Evolutionary conservation across 805 yeast genomes (phyloP).

Genomic region (Brettanomyces naardenensis): DNA sequence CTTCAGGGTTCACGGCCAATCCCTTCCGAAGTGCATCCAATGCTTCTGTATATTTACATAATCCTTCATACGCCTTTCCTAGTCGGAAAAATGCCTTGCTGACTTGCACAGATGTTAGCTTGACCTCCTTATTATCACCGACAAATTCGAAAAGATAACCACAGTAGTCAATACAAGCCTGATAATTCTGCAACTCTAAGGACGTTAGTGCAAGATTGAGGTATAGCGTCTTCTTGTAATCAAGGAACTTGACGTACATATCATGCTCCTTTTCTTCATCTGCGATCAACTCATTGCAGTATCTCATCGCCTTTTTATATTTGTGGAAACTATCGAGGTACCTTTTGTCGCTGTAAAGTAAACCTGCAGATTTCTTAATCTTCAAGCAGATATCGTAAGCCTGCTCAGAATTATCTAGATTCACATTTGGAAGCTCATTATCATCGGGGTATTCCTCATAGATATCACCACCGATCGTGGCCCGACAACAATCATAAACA

Average conservation of each 20-base stretch:
- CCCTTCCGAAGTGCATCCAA: constrained; percentile 39
- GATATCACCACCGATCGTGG: constrained; percentile 55
- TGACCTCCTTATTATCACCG: constrained; percentile 13
- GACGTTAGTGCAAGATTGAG: constrained; percentile 52
- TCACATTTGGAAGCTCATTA: constrained; percentile 42
- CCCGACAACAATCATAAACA: constrained; percentile 53
- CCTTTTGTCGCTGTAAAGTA: constrained; percentile 47
- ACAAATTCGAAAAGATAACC: constrained; percentile 45
- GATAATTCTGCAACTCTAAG: constrained; percentile 40
- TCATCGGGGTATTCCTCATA: constrained; percentile 79
- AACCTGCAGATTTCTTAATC: constrained; percentile 63
- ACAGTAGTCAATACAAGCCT: constrained; percentile 45
- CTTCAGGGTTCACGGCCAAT: constrained; percentile 33
- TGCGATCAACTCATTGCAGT: constrained; percentile 65
- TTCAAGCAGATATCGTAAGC: constrained; percentile 43
- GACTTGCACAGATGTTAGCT: constrained; percentile 17
- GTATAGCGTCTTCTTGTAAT: constrained; percentile 41
- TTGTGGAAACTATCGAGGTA: constrained; percentile 49
- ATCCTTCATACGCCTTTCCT: constrained; percentile 26
- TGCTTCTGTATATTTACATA: constrained; percentile 44
- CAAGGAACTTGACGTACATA: constrained; percentile 39
- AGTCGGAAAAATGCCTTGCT: constrained; percentile 22
- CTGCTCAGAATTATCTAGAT: constrained; percentile 34
- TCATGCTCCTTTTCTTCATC: constrained; percentile 57
- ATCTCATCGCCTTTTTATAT: constrained; percentile 58